Evolutionary conservation across 768 basidiomycete species (phyloP), one percentile per base, ranked within the genome.

Genomic region (Trametes elegans): DNA sequence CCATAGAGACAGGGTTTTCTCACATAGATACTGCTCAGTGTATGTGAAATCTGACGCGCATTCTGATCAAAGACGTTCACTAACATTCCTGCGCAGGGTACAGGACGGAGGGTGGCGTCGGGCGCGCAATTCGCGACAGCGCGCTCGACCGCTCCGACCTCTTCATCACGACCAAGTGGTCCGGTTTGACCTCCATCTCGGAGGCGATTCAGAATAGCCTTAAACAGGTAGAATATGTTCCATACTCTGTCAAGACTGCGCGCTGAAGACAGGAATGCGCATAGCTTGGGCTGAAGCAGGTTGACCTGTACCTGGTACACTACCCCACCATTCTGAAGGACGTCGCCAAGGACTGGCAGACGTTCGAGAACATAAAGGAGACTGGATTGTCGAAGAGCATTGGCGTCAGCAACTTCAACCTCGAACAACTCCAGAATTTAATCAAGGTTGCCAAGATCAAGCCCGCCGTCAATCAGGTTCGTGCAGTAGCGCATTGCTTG

Each of bases 261-360:
- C n/a, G n/a, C n/a, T n/a, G n/a, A n/a, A 35, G 18, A 45, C 18
- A 16, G 5, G 13, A 32, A 14, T 23, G n/a, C n/a, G 31, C 27
- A 24, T 59, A 90, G 86, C 78, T 90, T 9, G 81, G 79, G 0
- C 59, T 88, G 11, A 70, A 76, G 46, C 76, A 80, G 31, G 72
- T 90, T 5, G 86, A 90, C 63, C 68, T 90, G 9, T 90, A 90
- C 69, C 79, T 90, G 38, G 80, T 90, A 32, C 88, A 90, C 60
- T 36, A 36, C 3, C 84, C 86, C 1, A 19, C 6, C 0, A 1
- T 57, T 8, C 59, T 76, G 7, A 32, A 29, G 11, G 53, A 66
- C 13, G 76, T 57, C 71, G 76, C 49, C 59, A 58, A 3, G 4
- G 59, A 48, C 62, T 90, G 87, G 87, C 68, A 67, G 47, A 74